Base-by-base conservation (phyloP, 257 asterid species). In the Echium plantagineum region DNA sequence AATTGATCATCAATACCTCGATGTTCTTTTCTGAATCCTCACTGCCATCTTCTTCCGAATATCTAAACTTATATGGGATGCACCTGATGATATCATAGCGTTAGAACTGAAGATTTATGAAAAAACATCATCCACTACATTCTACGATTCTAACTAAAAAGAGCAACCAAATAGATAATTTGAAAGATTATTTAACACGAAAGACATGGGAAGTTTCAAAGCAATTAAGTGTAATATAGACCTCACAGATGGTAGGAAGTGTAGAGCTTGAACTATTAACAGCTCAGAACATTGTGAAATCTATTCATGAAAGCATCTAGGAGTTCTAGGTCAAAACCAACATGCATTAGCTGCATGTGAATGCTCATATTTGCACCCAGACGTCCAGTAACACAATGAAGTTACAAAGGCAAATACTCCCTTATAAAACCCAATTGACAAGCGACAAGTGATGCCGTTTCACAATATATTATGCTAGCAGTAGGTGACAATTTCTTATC, bases 1-100 rank as follows among this genome's bases (percentile, higher is more conserved):
- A 89, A 73, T 74, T 89, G 75, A 89, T 89, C 97, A 89, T 89
- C 57, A 89, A 74, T 21, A 89, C 97, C 74, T 84, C 93, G 57
- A 86, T 70, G 47, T 64, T 71, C 72, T 77, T 80, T 67, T 72
- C 69, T 21, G 84, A 59, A 15, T 69, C 2, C 52, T 69, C 84
- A 64, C 71, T 79, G 10, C 72, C 83, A 66, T 79, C 66, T 66
- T 74, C 77, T 63, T 81, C 85, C 13, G 62, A 65, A 54, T 70
- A 52, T 67, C 72, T 75, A 52, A 72, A 79, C 77, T 62, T 86
- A 75, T 77, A 86, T 26, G 97, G 97, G 64, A 90, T 83, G 71
- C 97, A 90, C 84, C 97, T 90, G 86, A 56, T 56, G 19, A 24
- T 13, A 17, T 15, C 9, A 12, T 56, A 56, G 2, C 24, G 4